Conservation (phyloP, 2,329 filamentous ascomycete genomes). For the Sclerotinia nivalis region DNA sequence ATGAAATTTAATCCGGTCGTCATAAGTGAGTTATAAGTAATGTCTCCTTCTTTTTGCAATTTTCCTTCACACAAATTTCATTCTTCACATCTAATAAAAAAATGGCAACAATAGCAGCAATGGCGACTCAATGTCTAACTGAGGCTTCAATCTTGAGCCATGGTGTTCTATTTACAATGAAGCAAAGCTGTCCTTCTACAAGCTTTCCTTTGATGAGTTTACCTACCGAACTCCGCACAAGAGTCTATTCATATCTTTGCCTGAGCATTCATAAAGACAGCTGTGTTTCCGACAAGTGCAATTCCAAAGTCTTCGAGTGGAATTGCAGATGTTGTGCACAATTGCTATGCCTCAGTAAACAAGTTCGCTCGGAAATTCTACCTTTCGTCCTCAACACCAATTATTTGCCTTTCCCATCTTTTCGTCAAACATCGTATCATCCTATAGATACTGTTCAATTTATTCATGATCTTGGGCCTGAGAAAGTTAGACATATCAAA, state of each 20-base stretch:
- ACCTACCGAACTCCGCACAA: background rate
- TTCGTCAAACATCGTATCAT: too few relatives aligned
- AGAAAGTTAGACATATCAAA: too few relatives aligned
- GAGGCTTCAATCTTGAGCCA: background rate
- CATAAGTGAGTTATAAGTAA: background rate
- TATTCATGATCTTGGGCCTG: too few relatives aligned
- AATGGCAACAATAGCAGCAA: background rate
- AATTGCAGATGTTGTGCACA: too few relatives aligned
- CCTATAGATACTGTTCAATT: too few relatives aligned
- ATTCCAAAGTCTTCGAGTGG: too few relatives aligned
- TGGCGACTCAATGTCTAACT: background rate
- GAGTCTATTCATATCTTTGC: background rate
- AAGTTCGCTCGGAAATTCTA: too few relatives aligned
- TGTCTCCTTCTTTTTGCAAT: background rate
- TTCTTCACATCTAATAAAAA: background rate
- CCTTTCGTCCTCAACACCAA: too few relatives aligned
- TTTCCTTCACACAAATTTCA: background rate
- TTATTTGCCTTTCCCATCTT: too few relatives aligned
- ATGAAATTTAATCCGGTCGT: background rate
- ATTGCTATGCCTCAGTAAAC: too few relatives aligned
- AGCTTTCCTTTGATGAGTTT: background rate
- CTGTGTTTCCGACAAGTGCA: background rate
- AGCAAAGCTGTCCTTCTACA: background rate
- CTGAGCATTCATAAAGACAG: background rate
- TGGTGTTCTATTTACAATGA: background rate